Percentiles rank a stretch among this genome's conserved stretches.
These are phyloP conservation scores for Fusarium sp. DNA, from an alignment of 2,329 filamentous ascomycete genomes.

Conservation along the genomic window DNA sequence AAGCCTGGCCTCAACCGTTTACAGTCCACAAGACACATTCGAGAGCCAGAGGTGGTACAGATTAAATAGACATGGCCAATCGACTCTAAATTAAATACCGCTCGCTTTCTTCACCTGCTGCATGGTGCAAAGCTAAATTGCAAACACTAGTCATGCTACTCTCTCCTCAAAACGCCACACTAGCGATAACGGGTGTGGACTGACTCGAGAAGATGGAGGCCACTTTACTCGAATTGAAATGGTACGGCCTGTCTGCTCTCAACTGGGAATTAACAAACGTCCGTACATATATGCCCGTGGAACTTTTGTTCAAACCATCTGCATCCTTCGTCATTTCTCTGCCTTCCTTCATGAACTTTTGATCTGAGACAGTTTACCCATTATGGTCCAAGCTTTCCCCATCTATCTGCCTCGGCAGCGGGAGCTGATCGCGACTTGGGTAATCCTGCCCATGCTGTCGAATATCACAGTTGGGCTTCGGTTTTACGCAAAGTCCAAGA, in stretches of 20 bases:
- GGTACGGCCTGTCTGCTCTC: background rate
- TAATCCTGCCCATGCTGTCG: background rate
- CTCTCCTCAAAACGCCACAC: background rate
- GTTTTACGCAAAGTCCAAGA: slow-evolving; percentile 13
- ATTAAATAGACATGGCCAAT: no score
- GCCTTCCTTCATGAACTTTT: background rate
- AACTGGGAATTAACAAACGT: background rate
- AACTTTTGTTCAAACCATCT: slow-evolving; percentile 12
- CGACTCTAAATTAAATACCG: no score
- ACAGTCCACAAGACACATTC: background rate
- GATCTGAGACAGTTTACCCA: background rate
- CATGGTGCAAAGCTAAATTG: background rate
- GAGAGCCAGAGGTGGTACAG: background rate
- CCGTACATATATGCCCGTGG: background rate
- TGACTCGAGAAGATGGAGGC: background rate
- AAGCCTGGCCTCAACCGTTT: rapidly evolving
- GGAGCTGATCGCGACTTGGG: background rate
- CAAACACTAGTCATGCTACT: background rate
- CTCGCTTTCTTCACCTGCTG: background rate
- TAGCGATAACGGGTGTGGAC: background rate
- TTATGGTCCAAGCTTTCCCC: slow-evolving; percentile 5
- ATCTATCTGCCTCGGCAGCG: slow-evolving; percentile 1
- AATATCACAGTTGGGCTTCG: background rate
- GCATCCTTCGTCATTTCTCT: background rate
- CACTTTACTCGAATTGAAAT: background rate